phyloP scores from a whole-genome alignment of 2,329 filamentous ascomycete species.

The Lasiodiplodia citricola region DNA sequence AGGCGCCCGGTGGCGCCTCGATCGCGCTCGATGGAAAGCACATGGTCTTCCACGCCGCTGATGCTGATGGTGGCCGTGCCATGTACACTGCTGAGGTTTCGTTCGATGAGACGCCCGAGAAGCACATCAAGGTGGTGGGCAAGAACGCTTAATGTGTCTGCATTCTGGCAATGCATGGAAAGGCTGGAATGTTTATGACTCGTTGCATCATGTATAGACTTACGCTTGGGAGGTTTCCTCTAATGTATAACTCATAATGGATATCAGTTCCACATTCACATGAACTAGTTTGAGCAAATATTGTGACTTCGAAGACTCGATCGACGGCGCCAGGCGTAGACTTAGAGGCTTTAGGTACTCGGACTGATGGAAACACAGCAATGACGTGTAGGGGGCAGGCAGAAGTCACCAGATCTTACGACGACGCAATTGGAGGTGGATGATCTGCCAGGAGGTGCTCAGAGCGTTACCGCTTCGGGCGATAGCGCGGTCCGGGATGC shows the following conservation, averaged over 20 bases:
- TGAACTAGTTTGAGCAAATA: background rate
- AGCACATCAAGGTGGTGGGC: constrained; percentile 10
- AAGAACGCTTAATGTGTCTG: background rate
- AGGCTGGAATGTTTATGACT: constrained; percentile 19
- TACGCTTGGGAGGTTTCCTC: constrained; percentile 9
- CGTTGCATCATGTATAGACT: background rate
- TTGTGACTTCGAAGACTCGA: background rate
- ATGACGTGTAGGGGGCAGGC: constrained; percentile 4
- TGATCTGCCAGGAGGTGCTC: constrained; percentile 10
- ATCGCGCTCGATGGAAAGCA: constrained; percentile 24
- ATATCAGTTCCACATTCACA: background rate
- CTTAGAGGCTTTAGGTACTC: background rate
- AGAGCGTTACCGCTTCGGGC: constrained; percentile 6
- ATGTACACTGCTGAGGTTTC: constrained; percentile 23
- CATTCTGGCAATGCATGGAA: constrained; percentile 16
- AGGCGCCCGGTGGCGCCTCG: constrained; percentile 29
- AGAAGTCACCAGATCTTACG: background rate
- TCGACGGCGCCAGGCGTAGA: background rate
- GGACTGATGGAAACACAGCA: background rate
- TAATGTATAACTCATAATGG: constrained; percentile 19
- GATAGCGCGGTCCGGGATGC: constrained; percentile 9
- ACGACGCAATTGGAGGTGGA: constrained; percentile 2
- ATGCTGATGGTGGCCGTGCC: background rate
- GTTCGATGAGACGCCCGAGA: background rate
- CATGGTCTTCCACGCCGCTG: constrained; percentile 24